These are phyloP conservation scores for Raphanus hybrid DNA, from an alignment of 441 rosid species.

Conservation along the genomic window DNA sequence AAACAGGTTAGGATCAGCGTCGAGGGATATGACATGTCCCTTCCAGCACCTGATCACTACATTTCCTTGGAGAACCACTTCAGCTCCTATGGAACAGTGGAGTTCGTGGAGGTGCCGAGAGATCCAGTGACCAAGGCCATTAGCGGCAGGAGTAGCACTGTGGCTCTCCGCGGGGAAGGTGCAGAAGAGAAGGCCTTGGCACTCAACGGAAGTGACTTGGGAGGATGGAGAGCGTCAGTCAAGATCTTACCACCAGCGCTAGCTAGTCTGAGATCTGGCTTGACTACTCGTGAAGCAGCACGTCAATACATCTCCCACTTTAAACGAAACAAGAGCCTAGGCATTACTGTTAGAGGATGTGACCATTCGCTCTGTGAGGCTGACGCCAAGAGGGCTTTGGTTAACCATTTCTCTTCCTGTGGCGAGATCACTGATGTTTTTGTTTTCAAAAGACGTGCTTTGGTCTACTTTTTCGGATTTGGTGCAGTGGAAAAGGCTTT, in stretches of 20 bases:
- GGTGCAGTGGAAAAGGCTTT: not conserved
- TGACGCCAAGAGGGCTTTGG: not conserved
- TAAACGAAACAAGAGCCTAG: not conserved
- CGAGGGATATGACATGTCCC: not conserved
- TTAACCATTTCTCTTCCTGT: not conserved
- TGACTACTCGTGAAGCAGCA: not conserved
- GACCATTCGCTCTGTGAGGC: not conserved
- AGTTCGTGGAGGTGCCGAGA: not conserved
- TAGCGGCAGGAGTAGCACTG: not conserved
- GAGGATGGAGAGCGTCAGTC: constrained; percentile 1
- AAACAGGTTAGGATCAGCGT: not conserved
- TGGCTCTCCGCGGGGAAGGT: not conserved
- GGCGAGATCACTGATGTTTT: not conserved
- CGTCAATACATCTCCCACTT: not conserved
- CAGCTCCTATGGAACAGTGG: not conserved
- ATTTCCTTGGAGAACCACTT: not conserved
- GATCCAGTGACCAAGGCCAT: not conserved
- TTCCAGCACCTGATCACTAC: not conserved
- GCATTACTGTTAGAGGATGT: not conserved
- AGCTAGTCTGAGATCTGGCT: not conserved
- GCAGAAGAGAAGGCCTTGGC: constrained; percentile 6
- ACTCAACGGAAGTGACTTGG: not conserved
- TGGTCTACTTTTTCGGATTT: not conserved
- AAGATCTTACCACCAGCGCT: not conserved
- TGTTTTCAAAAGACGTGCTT: not conserved